Base-by-base conservation (phyloP, 2,329 filamentous ascomycete species). In the Talaromyces atroroseus region DNA sequence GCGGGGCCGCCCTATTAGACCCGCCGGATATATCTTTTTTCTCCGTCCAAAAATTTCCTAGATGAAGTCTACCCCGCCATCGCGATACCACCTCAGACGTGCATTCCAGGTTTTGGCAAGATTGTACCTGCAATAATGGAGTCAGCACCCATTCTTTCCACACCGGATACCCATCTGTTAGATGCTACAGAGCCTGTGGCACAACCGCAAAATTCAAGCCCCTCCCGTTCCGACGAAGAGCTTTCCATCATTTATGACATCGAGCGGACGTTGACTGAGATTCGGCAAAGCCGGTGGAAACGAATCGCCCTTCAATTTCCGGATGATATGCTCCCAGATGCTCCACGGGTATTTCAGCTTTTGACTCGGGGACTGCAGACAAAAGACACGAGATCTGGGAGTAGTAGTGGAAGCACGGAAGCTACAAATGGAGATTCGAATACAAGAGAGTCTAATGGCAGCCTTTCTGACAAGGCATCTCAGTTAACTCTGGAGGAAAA, bases 301-400 rank as follows among this genome's bases (percentile, higher is more conserved):
- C 82, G 88, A 51, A 82, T 99, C 32, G 94, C 91, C 1, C 76
- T 99, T n/a, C 94, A 99, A 69, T 97, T 99, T 64, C 92, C 94
- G 0, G 94, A 99, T 74, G 81, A 87, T 26, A 95, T 97, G 90
- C 81, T 99, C 0, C 79, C 83, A 0, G 91, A 99, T 78, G 90
- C 89, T 8, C 87, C 90, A 5, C 81, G 87, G 57, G 89, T 96
- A 0, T 90, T 87, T 56, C 84, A 86, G 54, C 76, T 84, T 0
- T 73, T 95, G 60, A 78, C 77, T 55, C 73, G 76, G 46, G 81
- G 79, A 0, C 66, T 87, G 49, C 70, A 71, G 40, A 61, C 62
- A 18, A 62, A 64, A 20, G 63, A 65, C 45, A 54, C 58, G 26
- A 45, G 62, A 5, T 42, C 49, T 8, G 21, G 26, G 20, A 38